A percentile compares a stretch with the other conserved stretches of the same genome.
phyloP scores from a whole-genome alignment of 176 grass and related monocot genomes.

The Olyra latifolia region DNA sequence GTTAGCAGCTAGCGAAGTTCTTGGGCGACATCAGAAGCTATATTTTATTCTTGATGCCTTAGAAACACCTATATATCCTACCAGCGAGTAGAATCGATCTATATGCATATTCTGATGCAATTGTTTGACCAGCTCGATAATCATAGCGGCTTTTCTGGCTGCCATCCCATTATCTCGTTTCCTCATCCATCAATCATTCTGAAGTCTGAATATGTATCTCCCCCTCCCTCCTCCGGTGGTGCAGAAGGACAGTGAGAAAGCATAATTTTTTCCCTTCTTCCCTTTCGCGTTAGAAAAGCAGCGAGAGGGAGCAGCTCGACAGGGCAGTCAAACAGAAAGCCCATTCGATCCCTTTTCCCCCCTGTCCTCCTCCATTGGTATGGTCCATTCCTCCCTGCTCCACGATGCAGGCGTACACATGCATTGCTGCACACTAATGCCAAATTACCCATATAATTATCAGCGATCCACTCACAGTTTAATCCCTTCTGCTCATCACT shows the following conservation, averaged over 20 bases:
- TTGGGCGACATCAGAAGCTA: not conserved
- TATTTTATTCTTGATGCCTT: not conserved
- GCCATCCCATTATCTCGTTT: conserved; percentile 46
- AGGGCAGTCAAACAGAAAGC: conserved; percentile 53
- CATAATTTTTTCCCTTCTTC: conserved; percentile 14
- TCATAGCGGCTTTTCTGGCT: conserved; percentile 34
- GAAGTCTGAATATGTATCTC: conserved; percentile 34
- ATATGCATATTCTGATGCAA: not conserved
- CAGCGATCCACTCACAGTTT: not conserved
- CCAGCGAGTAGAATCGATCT: not conserved
- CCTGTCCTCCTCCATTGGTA: conserved; percentile 16
- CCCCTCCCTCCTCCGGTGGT: not conserved
- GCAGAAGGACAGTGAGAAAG: conserved; percentile 36
- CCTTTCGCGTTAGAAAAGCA: conserved; percentile 28
- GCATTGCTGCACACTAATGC: not conserved
- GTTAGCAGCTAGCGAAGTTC: not conserved
- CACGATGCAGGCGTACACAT: conserved; percentile 25
- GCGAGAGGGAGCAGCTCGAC: conserved; percentile 36
- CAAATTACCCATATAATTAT: not conserved
- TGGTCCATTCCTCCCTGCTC: conserved; percentile 42
- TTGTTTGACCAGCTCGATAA: conserved; percentile 41
- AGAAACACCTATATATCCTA: not conserved
- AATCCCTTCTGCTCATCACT: conserved; percentile 4
- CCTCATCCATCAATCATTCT: conserved; percentile 55
- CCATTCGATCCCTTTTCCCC: conserved; percentile 30